Base-by-base conservation (phyloP, 176 grass and related monocot genomes). In the Thalia dealbata region DNA sequence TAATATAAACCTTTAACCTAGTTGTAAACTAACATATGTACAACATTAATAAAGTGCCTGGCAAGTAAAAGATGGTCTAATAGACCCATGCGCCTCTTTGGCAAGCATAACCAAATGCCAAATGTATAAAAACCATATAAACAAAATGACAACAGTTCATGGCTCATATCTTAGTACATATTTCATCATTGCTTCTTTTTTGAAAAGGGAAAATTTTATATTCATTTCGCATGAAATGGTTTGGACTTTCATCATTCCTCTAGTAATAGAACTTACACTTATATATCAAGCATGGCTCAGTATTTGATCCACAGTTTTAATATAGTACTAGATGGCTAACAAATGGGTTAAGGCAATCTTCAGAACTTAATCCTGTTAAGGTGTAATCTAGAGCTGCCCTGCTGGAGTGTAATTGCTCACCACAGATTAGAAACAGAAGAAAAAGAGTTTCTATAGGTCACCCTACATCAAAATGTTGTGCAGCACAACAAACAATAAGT, bases 401-500 rank as follows among this genome's bases (percentile, higher is more conserved):
- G 25, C 10, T 28, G 14, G 10, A 25, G 24, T 62, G 3, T 27
- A 26, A 12, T 62, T 22, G 43, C 44, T 42, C 43, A 48, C 16
- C 18, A 46, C 13, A 70, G n/a, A 22, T 70, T 11, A 45, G 23
- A 48, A 44, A 44, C 19, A 24, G 43, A 46, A 46, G 23, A 38
- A 38, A 1, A 38, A 2, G 32, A 38, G 32, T 38, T 38, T 38
- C 32, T 38, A 38, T 38, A 38, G 35, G 38, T 3, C 14, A 46
- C 46, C 11, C n/a, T 21, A 19, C 16, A 24, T 73, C 32, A 21
- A 73, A 58, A 5, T 35, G 18, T 13, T 26, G 51, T 16, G 14
- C 10, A 52, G 16, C 10, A 29, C 15, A 73, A 55, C 55, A 30
- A 35, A 59, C 45, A 52, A 72, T 72, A 67, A 71, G 72, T 80